Evolutionary conservation across 148 eudicot species (phyloP).

Genomic region (Bassia scoparia): DNA sequence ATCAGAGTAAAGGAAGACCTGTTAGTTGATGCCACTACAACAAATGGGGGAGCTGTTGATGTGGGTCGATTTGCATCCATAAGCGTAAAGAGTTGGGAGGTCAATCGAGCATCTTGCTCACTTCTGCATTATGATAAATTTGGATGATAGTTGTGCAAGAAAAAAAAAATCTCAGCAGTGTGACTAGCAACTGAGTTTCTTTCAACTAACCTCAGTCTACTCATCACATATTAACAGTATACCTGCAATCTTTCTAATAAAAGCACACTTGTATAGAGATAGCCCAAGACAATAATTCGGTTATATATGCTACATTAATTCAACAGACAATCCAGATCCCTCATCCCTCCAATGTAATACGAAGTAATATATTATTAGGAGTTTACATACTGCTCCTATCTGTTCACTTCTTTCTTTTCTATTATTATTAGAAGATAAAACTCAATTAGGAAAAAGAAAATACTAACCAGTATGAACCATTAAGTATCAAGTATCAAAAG

Average conservation of each 20-base stretch:
- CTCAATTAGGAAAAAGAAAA: background rate
- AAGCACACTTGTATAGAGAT: background rate
- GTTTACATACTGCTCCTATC: background rate
- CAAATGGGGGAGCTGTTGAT: constrained; percentile 51
- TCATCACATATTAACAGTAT: too few relatives aligned
- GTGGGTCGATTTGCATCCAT: constrained; percentile 73
- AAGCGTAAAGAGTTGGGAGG: constrained; percentile 74
- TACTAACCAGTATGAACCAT: background rate
- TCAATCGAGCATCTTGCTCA: constrained; percentile 74
- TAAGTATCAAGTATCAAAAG: background rate
- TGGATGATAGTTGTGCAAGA: background rate
- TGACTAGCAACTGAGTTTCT: constrained; percentile 5
- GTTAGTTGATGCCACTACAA: constrained; percentile 95
- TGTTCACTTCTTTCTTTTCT: background rate
- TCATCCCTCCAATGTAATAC: too few relatives aligned
- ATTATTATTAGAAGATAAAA: background rate
- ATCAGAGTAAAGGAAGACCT: constrained; percentile 42
- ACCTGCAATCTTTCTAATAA: background rate
- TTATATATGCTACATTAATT: background rate
- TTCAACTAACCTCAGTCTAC: background rate
- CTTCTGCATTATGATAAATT: constrained; percentile 50
- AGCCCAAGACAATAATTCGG: background rate
- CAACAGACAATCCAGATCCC: background rate
- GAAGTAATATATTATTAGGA: background rate
- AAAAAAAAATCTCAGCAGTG: background rate